These are phyloP conservation scores for Penicillium sp. DNA, from an alignment of 2,329 filamentous ascomycete species.

Conservation along the genomic window DNA sequence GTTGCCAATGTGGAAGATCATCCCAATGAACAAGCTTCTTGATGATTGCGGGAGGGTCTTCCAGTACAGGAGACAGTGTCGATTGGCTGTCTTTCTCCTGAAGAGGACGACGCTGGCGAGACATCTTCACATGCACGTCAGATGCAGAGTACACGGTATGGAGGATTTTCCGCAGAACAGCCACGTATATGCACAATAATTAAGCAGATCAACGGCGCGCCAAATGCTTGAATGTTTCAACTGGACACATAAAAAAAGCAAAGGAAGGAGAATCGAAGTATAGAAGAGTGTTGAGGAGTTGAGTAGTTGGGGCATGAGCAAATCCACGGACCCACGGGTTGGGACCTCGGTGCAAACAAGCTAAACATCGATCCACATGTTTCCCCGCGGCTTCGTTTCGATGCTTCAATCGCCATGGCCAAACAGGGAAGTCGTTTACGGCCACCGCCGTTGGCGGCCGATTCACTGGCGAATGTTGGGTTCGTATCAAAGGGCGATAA, in stretches of 20 bases:
- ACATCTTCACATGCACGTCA: conserved; percentile 29
- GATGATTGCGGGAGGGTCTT: conserved; percentile 26
- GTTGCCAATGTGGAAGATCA: conserved; percentile 54
- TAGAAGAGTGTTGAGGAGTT: conserved; percentile 23
- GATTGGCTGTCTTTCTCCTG: conserved; percentile 23
- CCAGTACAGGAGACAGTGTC: conserved; percentile 25
- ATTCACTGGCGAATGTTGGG: conserved; percentile 77
- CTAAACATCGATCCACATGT: conserved; percentile 9
- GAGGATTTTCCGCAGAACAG: conserved; percentile 12
- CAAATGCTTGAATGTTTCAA: not conserved
- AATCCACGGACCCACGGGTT: conserved; percentile 12
- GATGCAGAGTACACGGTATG: conserved; percentile 13
- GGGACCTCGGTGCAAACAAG: conserved; percentile 26
- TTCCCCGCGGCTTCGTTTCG: conserved; percentile 4
- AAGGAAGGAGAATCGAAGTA: conserved; percentile 2
- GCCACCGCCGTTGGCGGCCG: conserved; percentile 62
- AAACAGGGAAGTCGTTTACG: conserved; percentile 56
- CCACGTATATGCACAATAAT: conserved; percentile 12
- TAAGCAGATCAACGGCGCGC: conserved; percentile 6
- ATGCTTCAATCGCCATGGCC: conserved; percentile 18
- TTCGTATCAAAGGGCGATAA: conserved; percentile 89
- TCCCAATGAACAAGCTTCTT: conserved; percentile 49
- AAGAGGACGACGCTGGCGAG: conserved; percentile 34
- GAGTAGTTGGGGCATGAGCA: conserved; percentile 27
- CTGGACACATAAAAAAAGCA: not conserved